Percentiles rank a stretch among this genome's conserved stretches.
Evolutionary conservation across 768 basidiomycete genomes (phyloP).

Genomic region (Pleurotus cornucopiae): DNA sequence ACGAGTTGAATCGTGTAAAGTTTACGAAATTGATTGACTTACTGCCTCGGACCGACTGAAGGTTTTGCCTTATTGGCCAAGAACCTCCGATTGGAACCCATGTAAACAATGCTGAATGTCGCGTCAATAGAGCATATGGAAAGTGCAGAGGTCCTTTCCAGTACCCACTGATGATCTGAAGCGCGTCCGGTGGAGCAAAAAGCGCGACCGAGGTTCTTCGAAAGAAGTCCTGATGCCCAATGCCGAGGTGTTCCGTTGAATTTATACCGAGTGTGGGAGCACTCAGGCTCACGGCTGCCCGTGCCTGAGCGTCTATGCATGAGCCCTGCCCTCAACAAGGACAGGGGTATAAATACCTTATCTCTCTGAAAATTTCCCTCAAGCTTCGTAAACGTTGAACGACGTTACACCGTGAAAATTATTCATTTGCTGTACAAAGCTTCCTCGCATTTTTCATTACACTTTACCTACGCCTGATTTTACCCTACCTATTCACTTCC

Average conservation of each 20-base stretch:
- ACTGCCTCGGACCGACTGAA: background rate
- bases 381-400: no score
- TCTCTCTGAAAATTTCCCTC: background rate
- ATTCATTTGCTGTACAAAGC: no score
- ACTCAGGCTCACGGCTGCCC: no score
- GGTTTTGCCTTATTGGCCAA: conserved; percentile 7
- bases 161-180: background rate
- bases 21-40: background rate
- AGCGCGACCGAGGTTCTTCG: no score
- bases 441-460: no score
- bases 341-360: background rate
- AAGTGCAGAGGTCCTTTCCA: background rate
- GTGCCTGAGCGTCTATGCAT: background rate
- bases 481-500: conserved; percentile 37
- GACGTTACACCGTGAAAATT: no score
- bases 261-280: no score
- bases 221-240: no score
- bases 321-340: background rate
- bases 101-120: conserved; percentile 1
- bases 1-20: conserved; percentile 6
- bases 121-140: background rate
- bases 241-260: no score
- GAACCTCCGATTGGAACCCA: conserved; percentile 7
- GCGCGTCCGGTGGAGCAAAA: no score
- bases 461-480: no score